Conservation (phyloP, 73 alveolate genomes). For the Symbiodinium natans region DNA sequence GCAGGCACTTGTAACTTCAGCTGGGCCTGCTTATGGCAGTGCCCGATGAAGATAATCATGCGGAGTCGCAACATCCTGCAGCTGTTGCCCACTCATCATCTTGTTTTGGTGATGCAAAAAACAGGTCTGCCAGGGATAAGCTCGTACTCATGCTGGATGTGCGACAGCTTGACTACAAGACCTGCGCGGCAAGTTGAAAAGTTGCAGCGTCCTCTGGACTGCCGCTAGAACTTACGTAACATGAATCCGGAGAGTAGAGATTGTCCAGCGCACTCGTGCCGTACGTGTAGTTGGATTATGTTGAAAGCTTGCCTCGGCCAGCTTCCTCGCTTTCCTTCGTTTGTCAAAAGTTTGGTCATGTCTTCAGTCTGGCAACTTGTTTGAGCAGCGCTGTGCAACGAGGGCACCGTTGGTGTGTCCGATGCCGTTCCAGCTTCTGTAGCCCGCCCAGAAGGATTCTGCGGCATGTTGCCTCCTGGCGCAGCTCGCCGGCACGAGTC, state of each 20-base stretch:
- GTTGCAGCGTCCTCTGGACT: no score
- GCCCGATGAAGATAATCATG: not conserved
- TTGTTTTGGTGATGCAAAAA: no score
- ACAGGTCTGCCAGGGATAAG: no score
- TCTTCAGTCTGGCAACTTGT: no score
- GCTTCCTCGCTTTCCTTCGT: no score
- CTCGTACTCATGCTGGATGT: not conserved
- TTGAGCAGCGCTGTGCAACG: no score
- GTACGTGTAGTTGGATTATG: no score
- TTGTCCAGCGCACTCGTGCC: no score
- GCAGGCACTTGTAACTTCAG: not conserved
- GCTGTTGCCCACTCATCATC: no score
- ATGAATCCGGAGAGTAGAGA: no score
- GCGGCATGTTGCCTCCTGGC: conserved; percentile 15
- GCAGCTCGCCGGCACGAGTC: not conserved
- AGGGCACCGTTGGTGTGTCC: not conserved
- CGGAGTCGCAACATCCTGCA: not conserved
- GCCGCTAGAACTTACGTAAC: no score
- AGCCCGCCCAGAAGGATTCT: conserved; percentile 22
- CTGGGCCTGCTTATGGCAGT: not conserved
- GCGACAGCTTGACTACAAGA: not conserved
- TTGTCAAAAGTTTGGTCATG: not conserved
- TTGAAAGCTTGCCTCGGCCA: not conserved
- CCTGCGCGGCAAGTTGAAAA: not conserved
- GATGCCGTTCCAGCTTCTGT: conserved; percentile 4